Conservation (phyloP, 2,329 filamentous ascomycete species). For the Fusarium sp. region DNA sequence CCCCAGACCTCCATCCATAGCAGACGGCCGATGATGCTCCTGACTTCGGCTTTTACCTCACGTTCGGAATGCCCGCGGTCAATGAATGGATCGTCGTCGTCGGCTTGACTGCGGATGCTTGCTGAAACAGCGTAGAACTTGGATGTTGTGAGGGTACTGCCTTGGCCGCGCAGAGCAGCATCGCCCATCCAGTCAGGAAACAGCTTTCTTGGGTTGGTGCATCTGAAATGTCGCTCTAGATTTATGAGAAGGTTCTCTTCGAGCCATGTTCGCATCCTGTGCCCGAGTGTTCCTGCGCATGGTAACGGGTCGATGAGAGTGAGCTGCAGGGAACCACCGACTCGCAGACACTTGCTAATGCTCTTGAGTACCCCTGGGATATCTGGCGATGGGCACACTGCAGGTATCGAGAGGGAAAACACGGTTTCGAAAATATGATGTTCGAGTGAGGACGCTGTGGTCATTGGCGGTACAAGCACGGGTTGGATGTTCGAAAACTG, state of each 20-base stretch:
- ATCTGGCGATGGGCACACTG: slow-evolving; percentile 67
- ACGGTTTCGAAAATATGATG: slow-evolving; percentile 62
- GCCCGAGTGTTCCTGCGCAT: slow-evolving; percentile 67
- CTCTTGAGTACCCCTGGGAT: slow-evolving; percentile 69
- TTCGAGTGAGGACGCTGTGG: slow-evolving; percentile 55
- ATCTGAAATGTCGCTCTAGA: slow-evolving; percentile 70
- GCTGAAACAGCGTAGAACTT: slow-evolving; percentile 62
- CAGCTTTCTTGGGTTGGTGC: slow-evolving; percentile 68
- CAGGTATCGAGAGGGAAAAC: slow-evolving; percentile 68
- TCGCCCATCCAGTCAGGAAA: slow-evolving; percentile 72
- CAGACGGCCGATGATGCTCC: slow-evolving; percentile 66
- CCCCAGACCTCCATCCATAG: slow-evolving; percentile 75
- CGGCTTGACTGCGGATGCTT: slow-evolving; percentile 43
- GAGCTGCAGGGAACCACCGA: slow-evolving; percentile 69
- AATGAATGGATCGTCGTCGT: slow-evolving; percentile 44
- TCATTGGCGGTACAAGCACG: slow-evolving; percentile 56
- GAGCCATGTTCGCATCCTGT: slow-evolving; percentile 70
- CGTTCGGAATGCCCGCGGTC: slow-evolving; percentile 45
- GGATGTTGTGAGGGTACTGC: slow-evolving; percentile 63
- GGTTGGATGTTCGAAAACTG: slow-evolving; percentile 59
- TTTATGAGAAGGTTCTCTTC: slow-evolving; percentile 71
- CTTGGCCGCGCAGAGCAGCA: slow-evolving; percentile 63
- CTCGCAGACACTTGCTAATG: slow-evolving; percentile 68
- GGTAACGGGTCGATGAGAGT: slow-evolving; percentile 74
- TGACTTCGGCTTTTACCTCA: slow-evolving; percentile 61